Conservation (phyloP, 2,329 filamentous ascomycete species). For the Stachybotrys elegans region DNA sequence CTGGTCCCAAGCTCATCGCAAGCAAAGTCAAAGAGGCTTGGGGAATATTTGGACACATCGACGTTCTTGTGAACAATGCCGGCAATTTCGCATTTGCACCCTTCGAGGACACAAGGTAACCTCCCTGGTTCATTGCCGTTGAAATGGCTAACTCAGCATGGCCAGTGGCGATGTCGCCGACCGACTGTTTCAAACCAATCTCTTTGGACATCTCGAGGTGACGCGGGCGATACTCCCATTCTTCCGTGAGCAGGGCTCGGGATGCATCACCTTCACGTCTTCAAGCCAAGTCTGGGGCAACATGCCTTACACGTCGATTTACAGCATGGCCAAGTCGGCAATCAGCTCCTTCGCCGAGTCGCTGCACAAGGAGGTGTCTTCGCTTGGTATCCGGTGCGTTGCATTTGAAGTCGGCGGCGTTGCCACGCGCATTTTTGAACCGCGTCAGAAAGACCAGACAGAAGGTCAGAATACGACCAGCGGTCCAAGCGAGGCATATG, state of each 20-base stretch:
- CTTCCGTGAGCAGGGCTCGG: conserved; percentile 8
- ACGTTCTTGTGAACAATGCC: conserved; percentile 20
- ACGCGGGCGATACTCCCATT: conserved; percentile 2
- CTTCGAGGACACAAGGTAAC: conserved; percentile 17
- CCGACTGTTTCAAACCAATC: conserved; percentile 5
- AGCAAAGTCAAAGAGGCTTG: neutral
- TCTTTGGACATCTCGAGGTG: neutral
- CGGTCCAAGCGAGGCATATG: neutral
- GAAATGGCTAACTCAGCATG: neutral
- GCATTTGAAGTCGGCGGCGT: conserved; percentile 21
- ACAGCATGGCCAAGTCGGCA: conserved; percentile 17
- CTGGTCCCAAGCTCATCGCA: conserved; percentile 6
- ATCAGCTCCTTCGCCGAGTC: conserved; percentile 15
- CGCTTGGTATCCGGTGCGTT: conserved; percentile 16
- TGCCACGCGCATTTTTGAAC: conserved; percentile 14
- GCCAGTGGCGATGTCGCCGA: neutral
- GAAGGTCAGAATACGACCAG: conserved; percentile 5
- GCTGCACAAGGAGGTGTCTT: conserved; percentile 16
- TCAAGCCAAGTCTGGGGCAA: conserved; percentile 15
- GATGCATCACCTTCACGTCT: conserved; percentile 18
- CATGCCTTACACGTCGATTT: conserved; percentile 19
- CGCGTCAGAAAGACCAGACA: conserved; percentile 9
- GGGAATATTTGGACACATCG: conserved; percentile 18
- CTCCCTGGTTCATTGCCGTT: neutral
- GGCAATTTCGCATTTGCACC: conserved; percentile 13